Evolutionary conservation across 2,329 filamentous ascomycete species (phyloP), one percentile per base, ranked within the genome.

Genomic region (Colletotrichum caudatum): DNA sequence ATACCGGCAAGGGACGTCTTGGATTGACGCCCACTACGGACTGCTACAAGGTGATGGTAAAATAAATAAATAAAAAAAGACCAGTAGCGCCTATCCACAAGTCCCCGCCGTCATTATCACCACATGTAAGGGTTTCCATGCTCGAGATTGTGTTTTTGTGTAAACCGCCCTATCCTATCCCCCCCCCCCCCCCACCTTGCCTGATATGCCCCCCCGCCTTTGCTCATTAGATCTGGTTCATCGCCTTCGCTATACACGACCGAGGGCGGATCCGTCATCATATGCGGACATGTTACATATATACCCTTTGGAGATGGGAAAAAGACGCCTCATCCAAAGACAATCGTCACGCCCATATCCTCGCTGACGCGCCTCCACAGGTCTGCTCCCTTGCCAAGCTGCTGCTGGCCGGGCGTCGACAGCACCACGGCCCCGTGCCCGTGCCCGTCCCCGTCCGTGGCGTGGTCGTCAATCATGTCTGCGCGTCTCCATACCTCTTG

Each of bases 401-500:
- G 54, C 26, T 67, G 54, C 20, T 59, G 70, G 73, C 41, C 71
- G 54, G 56, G 72, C 61, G 37, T 72, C 69, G 62, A 63, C 23
- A 64, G 58, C 60, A 60, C 50, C n/a, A 48, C 39, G 20, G 54
- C 48, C 26, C 64, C 44, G 18, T 64, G 63, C 46, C 50, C 64
- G 54, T 64, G 44, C 26, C 64, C 44, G 18, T 64, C 64, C 46
- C 50, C 64, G 54, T 64, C 33, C 58, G 74, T 74, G 39, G 73
- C 74, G 60, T 66, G 62, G 5, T 77, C 73, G 12, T 78, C 76
- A 51, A 78, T 75, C 57, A 76, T 72, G 69, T 90, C 88, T 0
- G 84, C 84, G 66, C 88, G 81, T 66, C 82, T 83, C 88, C 90
- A 92, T 12, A 92, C 86, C 77, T 91, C 89, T 74, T 87, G 83